Base-by-base conservation (phyloP, 2,329 filamentous ascomycete species). In the Pseudocercospora cruenta region DNA sequence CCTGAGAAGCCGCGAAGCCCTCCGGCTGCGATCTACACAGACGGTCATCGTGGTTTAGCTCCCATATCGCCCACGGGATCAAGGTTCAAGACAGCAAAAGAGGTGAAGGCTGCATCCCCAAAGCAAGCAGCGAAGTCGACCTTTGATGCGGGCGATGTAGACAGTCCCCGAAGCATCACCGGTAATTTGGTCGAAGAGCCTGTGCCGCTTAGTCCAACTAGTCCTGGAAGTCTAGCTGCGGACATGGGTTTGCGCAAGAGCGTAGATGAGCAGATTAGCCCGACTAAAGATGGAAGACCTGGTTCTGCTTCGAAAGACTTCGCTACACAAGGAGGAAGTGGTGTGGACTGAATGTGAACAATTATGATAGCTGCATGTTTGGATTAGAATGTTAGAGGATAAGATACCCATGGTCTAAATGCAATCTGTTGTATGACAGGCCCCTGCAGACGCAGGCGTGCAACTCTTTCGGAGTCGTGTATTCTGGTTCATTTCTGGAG, bases 1-100 rank as follows among this genome's bases (percentile, higher is more conserved):
- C 55, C 55, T 3, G 55, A 58, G 55, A 58, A 58, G 19, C n/a
- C 58, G 10, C 45, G 39, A 7, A 39, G 31, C 12, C 58, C 58
- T 21, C 63, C 58, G 5, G 59, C 62, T 3, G 39, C 60, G 22
- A 66, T 67, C 12, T 74, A 70, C 49, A 74, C 71, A 1, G 75
- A 77, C 28, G 73, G 74, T 2, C 80, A 81, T 63, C 76, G 81
- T 43, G 81, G 81, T 12, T 70, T 83, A 10, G 72, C 70, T 4
- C 75, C 74, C 5, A 69, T 19, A 63, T 43, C 49, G 21, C 60
- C 63, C 2, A 64, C 57, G 3, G 58, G 43, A 28, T 53, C 59
- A 16, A 33, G 36, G 5, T 60, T 62, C 45, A 65, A 67, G 64
- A 68, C 55, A 63, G 22, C 60, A 24, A 28, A 65, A n/a, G 36